Evolutionary conservation across 257 asterid genomes (phyloP).

Genomic region (Phtheirospermum japonicum): DNA sequence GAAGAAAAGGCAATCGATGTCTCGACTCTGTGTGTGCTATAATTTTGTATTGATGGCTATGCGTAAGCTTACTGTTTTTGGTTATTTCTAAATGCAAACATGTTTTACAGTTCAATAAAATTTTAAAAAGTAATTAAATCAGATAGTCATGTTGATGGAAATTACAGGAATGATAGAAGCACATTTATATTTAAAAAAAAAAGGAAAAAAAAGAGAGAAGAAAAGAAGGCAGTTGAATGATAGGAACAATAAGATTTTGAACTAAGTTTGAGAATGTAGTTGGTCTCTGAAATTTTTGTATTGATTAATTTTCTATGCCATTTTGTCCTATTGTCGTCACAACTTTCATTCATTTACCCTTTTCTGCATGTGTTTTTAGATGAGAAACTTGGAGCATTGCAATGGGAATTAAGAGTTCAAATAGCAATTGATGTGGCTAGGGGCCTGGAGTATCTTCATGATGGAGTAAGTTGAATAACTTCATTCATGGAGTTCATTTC

Average conservation of each 20-base stretch:
- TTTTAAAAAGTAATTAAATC: too few species aligned
- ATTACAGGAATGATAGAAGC: too few species aligned
- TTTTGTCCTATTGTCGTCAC: not conserved
- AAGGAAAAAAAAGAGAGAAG: too few species aligned
- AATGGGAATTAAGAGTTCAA: constrained; percentile 76
- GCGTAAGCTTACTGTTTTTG: too few species aligned
- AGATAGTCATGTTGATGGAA: too few species aligned
- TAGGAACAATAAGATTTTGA: constrained; percentile 4
- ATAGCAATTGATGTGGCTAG: constrained; percentile 95
- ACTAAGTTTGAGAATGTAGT: constrained; percentile 16
- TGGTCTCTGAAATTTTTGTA: not conserved
- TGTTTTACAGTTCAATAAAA: too few species aligned
- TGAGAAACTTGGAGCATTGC: constrained; percentile 57
- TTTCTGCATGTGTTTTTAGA: constrained; percentile 35
- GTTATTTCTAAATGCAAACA: too few species aligned
- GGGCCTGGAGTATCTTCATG: constrained; percentile 98
- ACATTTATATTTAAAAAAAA: too few species aligned
- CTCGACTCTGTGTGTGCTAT: too few species aligned
- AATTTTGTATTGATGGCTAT: too few species aligned
- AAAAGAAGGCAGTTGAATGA: constrained; percentile 7
- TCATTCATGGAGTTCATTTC: constrained; percentile 7
- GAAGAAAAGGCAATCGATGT: too few species aligned
- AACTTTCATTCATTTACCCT: not conserved
- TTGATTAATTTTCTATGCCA: not conserved
- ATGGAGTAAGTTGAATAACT: constrained; percentile 65